Evolutionary conservation across 2,329 filamentous ascomycete genomes (phyloP).

Genomic region (Aspergillus candidus): DNA sequence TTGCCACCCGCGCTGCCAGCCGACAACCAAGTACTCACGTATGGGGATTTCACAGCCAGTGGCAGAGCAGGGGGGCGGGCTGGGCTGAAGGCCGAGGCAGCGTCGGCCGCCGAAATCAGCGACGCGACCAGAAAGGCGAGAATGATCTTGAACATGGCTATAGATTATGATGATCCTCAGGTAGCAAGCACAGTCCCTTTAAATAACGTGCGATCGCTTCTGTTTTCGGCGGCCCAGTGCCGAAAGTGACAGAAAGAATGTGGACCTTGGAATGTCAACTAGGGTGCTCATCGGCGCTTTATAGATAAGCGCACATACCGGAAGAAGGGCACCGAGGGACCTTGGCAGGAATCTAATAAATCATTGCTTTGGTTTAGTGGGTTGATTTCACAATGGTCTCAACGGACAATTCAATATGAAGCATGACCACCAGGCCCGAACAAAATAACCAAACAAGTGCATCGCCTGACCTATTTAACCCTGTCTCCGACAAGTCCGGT

Average conservation of each 20-base stretch:
- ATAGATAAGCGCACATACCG: constrained; percentile 20
- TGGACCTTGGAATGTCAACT: constrained; percentile 21
- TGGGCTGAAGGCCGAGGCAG: constrained; percentile 54
- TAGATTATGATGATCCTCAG: constrained; percentile 16
- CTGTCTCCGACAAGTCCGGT: neutral
- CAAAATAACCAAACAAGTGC: neutral
- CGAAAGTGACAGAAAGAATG: constrained; percentile 12
- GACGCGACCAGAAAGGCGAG: constrained; percentile 21
- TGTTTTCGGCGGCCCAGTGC: constrained; percentile 10
- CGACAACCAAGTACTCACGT: constrained; percentile 64
- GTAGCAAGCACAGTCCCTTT: constrained; percentile 14
- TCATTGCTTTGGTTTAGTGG: constrained; percentile 1
- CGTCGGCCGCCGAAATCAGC: constrained; percentile 18
- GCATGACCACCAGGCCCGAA: constrained; percentile 5
- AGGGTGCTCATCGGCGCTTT: constrained; percentile 26
- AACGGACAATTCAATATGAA: constrained; percentile 7
- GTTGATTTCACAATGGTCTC: constrained; percentile 2
- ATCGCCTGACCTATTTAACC: constrained; percentile 18
- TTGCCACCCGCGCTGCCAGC: constrained; percentile 57
- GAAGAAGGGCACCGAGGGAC: constrained; percentile 2
- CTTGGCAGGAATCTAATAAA: constrained; percentile 5
- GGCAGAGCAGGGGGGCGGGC: constrained; percentile 63
- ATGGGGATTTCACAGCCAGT: constrained; percentile 68
- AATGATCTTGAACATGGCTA: constrained; percentile 23
- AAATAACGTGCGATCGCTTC: constrained; percentile 4